A percentile compares a stretch with the other conserved stretches of the same genome.
Conservation (phyloP, 345 rosid genomes). For the Erucastrum elatum region DNA sequence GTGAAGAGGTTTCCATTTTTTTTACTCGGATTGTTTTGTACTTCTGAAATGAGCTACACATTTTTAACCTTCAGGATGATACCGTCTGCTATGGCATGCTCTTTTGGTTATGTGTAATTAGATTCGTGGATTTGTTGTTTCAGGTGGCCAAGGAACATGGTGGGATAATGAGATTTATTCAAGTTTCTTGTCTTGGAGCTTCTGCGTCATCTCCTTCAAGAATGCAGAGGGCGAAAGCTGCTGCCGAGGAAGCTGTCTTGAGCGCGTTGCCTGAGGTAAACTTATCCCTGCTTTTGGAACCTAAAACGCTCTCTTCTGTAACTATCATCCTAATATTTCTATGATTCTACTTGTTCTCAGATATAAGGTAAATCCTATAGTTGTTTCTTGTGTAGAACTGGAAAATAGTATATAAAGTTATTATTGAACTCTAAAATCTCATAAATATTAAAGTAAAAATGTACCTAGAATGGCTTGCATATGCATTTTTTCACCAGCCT, state of each 20-base stretch:
- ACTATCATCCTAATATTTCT: neutral
- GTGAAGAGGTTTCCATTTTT: slow-evolving; percentile 5
- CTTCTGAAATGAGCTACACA: slow-evolving; percentile 1
- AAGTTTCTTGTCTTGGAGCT: slow-evolving; percentile 93
- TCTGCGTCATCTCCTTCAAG: slow-evolving; percentile 83
- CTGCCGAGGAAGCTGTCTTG: slow-evolving; percentile 86
- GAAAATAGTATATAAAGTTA: neutral
- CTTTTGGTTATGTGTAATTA: slow-evolving; percentile 19
- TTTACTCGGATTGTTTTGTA: slow-evolving; percentile 3
- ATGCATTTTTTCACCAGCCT: slow-evolving; percentile 3
- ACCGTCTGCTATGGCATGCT: slow-evolving; percentile 13
- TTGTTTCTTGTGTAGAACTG: slow-evolving; percentile 14
- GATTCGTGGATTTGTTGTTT: slow-evolving; percentile 30
- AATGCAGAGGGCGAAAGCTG: slow-evolving; percentile 81
- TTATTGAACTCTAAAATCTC: neutral
- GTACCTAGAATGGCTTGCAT: neutral
- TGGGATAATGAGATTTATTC: slow-evolving; percentile 94
- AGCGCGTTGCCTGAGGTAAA: slow-evolving; percentile 79
- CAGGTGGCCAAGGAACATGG: slow-evolving; percentile 98
- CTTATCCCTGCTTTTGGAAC: neutral
- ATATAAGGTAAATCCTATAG: neutral
- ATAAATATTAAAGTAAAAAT: neutral
- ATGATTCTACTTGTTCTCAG: slow-evolving; percentile 3
- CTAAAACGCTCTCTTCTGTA: neutral
- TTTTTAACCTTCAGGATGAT: neutral